These are phyloP conservation scores for Vinca minor DNA, from an alignment of 257 asterid genomes.

Conservation along the genomic window DNA sequence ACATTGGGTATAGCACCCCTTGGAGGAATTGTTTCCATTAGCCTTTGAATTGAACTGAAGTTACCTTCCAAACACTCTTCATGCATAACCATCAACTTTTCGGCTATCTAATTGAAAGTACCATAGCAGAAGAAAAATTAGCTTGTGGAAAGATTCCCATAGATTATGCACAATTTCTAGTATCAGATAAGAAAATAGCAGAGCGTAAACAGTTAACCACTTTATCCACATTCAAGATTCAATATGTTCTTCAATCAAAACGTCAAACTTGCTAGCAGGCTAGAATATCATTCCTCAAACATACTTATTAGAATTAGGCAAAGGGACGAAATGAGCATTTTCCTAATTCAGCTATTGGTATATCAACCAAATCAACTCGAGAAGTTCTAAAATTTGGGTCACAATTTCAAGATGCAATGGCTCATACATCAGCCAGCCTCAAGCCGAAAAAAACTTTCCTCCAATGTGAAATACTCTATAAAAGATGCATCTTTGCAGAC, in stretches of 20 bases:
- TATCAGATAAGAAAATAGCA: not conserved
- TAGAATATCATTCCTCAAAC: not conserved
- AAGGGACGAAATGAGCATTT: too few species aligned
- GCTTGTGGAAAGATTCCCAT: too few species aligned
- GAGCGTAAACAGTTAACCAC: not conserved
- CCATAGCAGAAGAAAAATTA: not conserved
- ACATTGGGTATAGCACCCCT: slow-evolving; percentile 21
- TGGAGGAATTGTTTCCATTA: slow-evolving; percentile 36
- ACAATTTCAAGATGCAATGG: not conserved
- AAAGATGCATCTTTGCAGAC: not conserved
- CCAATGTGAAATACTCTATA: not conserved
- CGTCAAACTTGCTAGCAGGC: not conserved
- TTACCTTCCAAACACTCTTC: slow-evolving; percentile 63
- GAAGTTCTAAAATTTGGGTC: not conserved
- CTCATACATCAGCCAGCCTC: not conserved
- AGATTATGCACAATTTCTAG: not conserved
- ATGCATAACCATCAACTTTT: slow-evolving; percentile 56
- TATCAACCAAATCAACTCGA: too few species aligned
- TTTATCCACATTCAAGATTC: not conserved
- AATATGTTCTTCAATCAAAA: not conserved
- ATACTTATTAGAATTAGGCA: too few species aligned
- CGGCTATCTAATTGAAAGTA: slow-evolving; percentile 36
- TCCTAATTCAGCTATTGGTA: not conserved
- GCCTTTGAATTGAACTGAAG: slow-evolving; percentile 35
- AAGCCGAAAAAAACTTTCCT: not conserved